These are phyloP conservation scores for Termitomyces sp. DNA, from an alignment of 768 basidiomycete genomes.

Conservation along the genomic window DNA sequence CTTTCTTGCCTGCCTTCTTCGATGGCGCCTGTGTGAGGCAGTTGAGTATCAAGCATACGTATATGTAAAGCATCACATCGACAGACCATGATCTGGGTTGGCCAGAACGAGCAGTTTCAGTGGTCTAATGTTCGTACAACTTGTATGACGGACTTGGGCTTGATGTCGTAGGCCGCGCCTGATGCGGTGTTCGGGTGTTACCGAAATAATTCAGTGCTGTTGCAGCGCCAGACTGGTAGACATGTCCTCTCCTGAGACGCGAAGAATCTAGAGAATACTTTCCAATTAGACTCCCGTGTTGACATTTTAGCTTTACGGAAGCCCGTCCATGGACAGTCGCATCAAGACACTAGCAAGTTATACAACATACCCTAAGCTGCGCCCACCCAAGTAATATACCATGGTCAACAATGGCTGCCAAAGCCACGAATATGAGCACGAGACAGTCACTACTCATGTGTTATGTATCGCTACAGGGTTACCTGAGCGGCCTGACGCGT, in stretches of 20 bases:
- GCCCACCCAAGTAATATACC: not conserved
- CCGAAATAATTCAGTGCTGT: not conserved
- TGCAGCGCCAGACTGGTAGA: not conserved
- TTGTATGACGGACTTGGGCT: not conserved
- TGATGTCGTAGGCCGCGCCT: not conserved
- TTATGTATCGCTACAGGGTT: not conserved
- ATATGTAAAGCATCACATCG: not conserved
- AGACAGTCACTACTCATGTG: not conserved
- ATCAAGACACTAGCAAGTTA: not conserved
- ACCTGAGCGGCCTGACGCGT: too few species aligned
- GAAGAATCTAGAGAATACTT: not conserved
- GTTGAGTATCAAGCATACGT: not conserved
- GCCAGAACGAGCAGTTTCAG: not conserved
- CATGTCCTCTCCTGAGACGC: not conserved
- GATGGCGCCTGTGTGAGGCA: slow-evolving; percentile 59
- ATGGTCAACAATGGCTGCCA: not conserved
- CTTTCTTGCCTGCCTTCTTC: slow-evolving; percentile 90
- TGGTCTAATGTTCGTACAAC: not conserved
- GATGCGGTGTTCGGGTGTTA: not conserved
- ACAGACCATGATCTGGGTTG: slow-evolving; percentile 12
- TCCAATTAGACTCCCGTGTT: not conserved
- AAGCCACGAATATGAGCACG: not conserved
- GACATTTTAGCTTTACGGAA: not conserved
- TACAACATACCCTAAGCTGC: not conserved
- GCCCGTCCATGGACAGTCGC: not conserved